Conservation (phyloP, 805 yeast genomes). For the Candida ascalaphidarum region DNA sequence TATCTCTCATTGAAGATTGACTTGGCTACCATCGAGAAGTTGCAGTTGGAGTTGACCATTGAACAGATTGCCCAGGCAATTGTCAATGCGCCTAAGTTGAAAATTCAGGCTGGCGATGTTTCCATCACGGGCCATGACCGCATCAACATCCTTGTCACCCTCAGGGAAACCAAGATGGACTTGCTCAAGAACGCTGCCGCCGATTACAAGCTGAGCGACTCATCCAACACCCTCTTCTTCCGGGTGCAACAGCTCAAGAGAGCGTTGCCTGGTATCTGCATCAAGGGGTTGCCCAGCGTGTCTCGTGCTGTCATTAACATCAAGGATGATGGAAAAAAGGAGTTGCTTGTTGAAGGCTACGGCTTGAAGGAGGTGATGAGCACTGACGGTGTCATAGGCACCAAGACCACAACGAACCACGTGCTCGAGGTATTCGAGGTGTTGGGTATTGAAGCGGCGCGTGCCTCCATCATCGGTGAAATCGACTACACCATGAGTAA, state of each 20-base stretch:
- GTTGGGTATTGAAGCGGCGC: constrained; percentile 96
- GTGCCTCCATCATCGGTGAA: constrained; percentile 86
- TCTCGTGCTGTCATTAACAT: constrained; percentile 95
- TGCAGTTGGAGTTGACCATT: constrained; percentile 82
- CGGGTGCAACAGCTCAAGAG: constrained; percentile 87
- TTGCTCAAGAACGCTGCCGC: constrained; percentile 23
- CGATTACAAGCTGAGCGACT: constrained; percentile 25
- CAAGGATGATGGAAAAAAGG: constrained; percentile 77
- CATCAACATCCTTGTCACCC: constrained; percentile 54
- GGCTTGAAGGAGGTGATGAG: constrained; percentile 95
- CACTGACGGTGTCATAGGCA: constrained; percentile 92
- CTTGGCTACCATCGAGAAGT: constrained; percentile 71
- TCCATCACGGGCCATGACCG: constrained; percentile 56
- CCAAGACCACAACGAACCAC: constrained; percentile 84
- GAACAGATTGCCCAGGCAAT: constrained; percentile 84
- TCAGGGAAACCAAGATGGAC: constrained; percentile 28
- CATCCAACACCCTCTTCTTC: constrained; percentile 56
- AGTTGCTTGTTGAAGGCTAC: constrained; percentile 93
- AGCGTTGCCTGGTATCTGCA: constrained; percentile 77
- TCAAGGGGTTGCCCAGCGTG: constrained; percentile 87
- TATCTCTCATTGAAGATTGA: constrained; percentile 78
- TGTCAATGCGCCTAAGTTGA: constrained; percentile 78
- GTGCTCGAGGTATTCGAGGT: constrained; percentile 83
- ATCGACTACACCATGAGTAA: constrained; percentile 97
- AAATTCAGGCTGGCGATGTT: constrained; percentile 68